Evolutionary conservation across 768 basidiomycete genomes (phyloP).

Genomic region (Mycena albidolilacea): DNA sequence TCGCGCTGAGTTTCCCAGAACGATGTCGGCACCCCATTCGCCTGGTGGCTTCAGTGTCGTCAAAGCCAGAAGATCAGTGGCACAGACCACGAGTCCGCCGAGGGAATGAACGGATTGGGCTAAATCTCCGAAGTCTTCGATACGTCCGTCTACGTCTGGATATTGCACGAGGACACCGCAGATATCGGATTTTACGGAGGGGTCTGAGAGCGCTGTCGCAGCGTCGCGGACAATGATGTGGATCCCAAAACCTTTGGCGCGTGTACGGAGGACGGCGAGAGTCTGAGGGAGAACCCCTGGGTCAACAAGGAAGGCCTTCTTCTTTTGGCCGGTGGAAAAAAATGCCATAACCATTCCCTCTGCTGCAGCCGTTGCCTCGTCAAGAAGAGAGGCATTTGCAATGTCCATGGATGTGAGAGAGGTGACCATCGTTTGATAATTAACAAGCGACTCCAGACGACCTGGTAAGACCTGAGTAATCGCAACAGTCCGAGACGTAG

Average conservation of each 20-base stretch:
- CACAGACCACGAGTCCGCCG: constrained; percentile 88
- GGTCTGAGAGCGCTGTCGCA: constrained; percentile 63
- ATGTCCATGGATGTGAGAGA: constrained; percentile 96
- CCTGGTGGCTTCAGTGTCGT: constrained; percentile 96
- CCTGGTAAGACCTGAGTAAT: constrained; percentile 60
- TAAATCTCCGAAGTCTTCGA: constrained; percentile 80
- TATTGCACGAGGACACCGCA: constrained; percentile 96
- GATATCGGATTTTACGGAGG: constrained; percentile 70
- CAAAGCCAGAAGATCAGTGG: constrained; percentile 93
- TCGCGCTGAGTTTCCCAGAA: constrained; percentile 93
- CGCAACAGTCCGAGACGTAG: constrained; percentile 23
- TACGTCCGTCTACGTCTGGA: constrained; percentile 89
- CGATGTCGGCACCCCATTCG: constrained; percentile 99
- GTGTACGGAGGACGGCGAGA: constrained; percentile 87
- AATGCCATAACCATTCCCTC: constrained; percentile 98
- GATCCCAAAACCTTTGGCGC: constrained; percentile 95
- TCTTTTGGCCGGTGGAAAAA: constrained; percentile 75
- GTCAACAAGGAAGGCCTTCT: constrained; percentile 89
- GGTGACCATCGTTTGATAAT: constrained; percentile 97
- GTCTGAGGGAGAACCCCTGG: constrained; percentile 90
- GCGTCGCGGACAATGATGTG: constrained; percentile 80
- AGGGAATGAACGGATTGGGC: constrained; percentile 77
- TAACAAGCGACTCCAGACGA: constrained; percentile 95
- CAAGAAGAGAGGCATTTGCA: constrained; percentile 95
- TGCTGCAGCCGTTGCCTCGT: constrained; percentile 95